Conservation (phyloP, 169 alveolate genomes). For the Plasmodium yoelii region DNA sequence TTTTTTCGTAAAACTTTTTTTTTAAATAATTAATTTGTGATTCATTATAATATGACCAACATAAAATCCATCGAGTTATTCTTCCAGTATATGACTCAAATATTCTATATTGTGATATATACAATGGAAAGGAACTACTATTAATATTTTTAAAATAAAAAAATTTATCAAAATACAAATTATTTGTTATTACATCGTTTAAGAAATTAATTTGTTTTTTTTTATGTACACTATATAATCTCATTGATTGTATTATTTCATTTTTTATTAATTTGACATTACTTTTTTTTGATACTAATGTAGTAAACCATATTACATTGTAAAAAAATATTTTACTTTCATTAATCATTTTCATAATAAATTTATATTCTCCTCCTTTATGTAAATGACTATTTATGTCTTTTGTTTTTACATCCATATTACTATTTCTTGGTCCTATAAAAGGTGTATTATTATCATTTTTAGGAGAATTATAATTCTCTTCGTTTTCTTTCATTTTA, state of each 20-base stretch:
- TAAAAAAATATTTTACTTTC: slow-evolving; percentile 79
- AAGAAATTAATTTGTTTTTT: slow-evolving; percentile 78
- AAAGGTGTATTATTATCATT: slow-evolving; percentile 4
- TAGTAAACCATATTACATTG: slow-evolving; percentile 85
- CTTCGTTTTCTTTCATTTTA: neutral
- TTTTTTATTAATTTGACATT: slow-evolving; percentile 82
- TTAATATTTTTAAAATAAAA: slow-evolving; percentile 33
- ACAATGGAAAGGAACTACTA: slow-evolving; percentile 38
- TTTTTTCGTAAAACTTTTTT: slow-evolving; percentile 9
- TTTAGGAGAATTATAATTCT: neutral
- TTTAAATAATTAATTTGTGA: slow-evolving; percentile 74
- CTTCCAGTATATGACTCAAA: slow-evolving; percentile 80
- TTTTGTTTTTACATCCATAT: neutral
- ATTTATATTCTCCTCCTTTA: slow-evolving; percentile 81
- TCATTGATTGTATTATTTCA: slow-evolving; percentile 81
- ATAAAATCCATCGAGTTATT: slow-evolving; percentile 83
- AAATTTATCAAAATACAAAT: slow-evolving; percentile 14
- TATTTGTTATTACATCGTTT: slow-evolving; percentile 48
- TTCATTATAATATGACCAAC: slow-evolving; percentile 84
- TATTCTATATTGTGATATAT: slow-evolving; percentile 82
- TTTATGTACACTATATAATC: slow-evolving; percentile 71
- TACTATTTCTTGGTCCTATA: neutral
- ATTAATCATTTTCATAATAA: slow-evolving; percentile 81
- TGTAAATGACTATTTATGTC: neutral
- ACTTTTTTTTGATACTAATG: slow-evolving; percentile 80